phyloP scores from a whole-genome alignment of 225 moss, liverwort and hornwort species.

The Antitrichia curtipendula region DNA sequence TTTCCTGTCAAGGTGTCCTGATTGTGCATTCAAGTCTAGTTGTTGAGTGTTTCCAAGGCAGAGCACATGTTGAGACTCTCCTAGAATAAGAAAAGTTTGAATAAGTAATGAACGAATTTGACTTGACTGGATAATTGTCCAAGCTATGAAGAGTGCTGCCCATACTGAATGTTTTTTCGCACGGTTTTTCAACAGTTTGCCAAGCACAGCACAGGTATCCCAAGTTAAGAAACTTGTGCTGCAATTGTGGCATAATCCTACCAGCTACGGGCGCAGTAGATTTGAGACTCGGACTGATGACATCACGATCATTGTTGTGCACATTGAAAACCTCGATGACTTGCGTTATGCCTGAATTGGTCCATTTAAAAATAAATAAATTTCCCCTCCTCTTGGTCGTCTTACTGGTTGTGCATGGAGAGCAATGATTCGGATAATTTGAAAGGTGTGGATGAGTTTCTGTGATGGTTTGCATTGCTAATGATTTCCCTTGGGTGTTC shows the following conservation, averaged over 20 bases:
- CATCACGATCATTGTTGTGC: neutral
- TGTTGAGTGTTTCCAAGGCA: neutral
- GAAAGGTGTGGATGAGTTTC: neutral
- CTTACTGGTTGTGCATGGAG: neutral
- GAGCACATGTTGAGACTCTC: neutral
- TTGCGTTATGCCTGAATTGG: neutral
- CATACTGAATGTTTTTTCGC: neutral
- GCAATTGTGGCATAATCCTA: neutral
- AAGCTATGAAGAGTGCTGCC: too few species aligned
- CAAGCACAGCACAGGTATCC: constrained; percentile 45
- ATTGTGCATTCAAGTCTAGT: neutral
- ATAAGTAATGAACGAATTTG: neutral
- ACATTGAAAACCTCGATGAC: neutral
- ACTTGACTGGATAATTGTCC: neutral
- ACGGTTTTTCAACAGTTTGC: constrained; percentile 15
- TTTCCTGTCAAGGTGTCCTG: neutral
- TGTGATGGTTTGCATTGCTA: neutral
- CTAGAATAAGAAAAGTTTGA: neutral
- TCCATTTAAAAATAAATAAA: neutral
- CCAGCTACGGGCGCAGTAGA: neutral
- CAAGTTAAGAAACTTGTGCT: constrained; percentile 28
- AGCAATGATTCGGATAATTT: neutral
- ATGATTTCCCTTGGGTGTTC: neutral
- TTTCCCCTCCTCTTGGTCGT: neutral
- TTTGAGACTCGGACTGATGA: neutral